These are phyloP conservation scores for Tuber indicum DNA, from an alignment of 495 filamentous ascomycete species.

Conservation along the genomic window DNA sequence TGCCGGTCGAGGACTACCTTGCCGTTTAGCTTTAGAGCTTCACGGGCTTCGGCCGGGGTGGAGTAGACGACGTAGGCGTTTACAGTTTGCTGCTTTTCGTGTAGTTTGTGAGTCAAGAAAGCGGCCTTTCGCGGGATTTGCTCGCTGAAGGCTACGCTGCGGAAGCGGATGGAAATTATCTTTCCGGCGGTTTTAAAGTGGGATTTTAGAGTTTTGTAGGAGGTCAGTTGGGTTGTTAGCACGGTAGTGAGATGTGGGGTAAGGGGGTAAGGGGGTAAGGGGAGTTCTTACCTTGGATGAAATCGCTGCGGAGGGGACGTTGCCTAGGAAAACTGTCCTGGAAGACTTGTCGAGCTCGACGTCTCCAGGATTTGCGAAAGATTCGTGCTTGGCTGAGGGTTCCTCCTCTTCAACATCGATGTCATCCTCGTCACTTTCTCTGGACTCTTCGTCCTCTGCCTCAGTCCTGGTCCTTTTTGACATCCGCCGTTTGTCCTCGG, in stretches of 20 bases:
- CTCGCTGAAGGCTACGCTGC: constrained; percentile 74
- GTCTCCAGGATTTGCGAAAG: constrained; percentile 44
- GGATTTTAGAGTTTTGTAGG: constrained; percentile 47
- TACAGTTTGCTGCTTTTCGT: constrained; percentile 53
- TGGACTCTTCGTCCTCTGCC: constrained; percentile 46
- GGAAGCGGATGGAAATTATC: constrained; percentile 84
- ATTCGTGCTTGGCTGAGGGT: constrained; percentile 51
- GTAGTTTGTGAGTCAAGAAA: constrained; percentile 72
- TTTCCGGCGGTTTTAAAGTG: constrained; percentile 54
- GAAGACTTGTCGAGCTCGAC: constrained; percentile 74
- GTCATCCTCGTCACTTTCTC: constrained; percentile 39
- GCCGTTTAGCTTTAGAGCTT: constrained; percentile 77
- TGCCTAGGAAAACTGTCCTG: constrained; percentile 88
- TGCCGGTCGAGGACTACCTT: constrained; percentile 78
- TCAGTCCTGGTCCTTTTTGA: constrained; percentile 46
- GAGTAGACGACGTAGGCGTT: constrained; percentile 91
- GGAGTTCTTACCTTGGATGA: constrained; percentile 64
- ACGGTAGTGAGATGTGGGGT: neutral
- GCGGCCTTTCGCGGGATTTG: constrained; percentile 85
- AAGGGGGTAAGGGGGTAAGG: constrained; percentile 47
- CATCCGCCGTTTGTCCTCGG: constrained; percentile 48
- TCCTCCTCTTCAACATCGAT: constrained; percentile 39
- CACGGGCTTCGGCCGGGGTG: constrained; percentile 62
- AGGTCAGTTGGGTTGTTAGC: constrained; percentile 23
- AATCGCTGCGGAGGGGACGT: constrained; percentile 75